phyloP scores from a whole-genome alignment of 805 yeast genomes.

The Kluyveromyces wickerhamii region DNA sequence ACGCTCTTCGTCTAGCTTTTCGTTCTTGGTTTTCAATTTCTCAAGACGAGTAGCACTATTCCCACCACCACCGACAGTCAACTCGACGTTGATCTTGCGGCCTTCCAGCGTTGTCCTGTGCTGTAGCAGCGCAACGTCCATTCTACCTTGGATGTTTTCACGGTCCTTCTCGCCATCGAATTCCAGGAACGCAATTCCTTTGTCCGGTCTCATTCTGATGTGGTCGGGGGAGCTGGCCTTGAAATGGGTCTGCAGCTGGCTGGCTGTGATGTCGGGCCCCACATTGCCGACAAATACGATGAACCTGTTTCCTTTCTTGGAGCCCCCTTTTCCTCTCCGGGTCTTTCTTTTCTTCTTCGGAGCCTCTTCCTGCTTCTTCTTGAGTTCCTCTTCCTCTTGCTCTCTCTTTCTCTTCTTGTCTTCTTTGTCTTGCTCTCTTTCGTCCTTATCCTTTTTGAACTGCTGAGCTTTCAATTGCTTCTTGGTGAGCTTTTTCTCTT shows the following conservation, averaged over 20 bases:
- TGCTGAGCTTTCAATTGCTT: conserved; percentile 31
- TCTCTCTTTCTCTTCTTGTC: conserved; percentile 13
- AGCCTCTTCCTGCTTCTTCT: conserved; percentile 21
- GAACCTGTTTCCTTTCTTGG: conserved; percentile 52
- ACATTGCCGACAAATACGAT: conserved; percentile 86
- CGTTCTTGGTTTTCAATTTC: conserved; percentile 75
- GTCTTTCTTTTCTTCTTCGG: conserved; percentile 62
- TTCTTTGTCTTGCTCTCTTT: conserved; percentile 17
- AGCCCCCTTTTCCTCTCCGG: conserved; percentile 70
- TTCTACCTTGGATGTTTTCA: conserved; percentile 60
- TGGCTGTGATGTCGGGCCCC: conserved; percentile 60
- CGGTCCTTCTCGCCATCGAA: conserved; percentile 43
- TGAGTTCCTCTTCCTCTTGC: conserved; percentile 25
- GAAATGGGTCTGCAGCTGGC: conserved; percentile 64
- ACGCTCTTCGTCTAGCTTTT: conserved; percentile 63
- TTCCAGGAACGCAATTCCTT: conserved; percentile 90
- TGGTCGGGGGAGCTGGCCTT: conserved; percentile 63
- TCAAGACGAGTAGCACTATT: conserved; percentile 59
- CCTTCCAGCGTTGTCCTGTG: conserved; percentile 66
- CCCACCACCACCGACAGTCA: conserved; percentile 98
- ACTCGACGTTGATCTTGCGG: conserved; percentile 86
- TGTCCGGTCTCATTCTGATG: conserved; percentile 71
- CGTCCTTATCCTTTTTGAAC: conserved; percentile 27
- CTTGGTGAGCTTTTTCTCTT: conserved; percentile 28
- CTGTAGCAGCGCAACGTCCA: conserved; percentile 78